Conservation (phyloP, 805 yeast genomes). For the Hanseniaspora lindneri region DNA sequence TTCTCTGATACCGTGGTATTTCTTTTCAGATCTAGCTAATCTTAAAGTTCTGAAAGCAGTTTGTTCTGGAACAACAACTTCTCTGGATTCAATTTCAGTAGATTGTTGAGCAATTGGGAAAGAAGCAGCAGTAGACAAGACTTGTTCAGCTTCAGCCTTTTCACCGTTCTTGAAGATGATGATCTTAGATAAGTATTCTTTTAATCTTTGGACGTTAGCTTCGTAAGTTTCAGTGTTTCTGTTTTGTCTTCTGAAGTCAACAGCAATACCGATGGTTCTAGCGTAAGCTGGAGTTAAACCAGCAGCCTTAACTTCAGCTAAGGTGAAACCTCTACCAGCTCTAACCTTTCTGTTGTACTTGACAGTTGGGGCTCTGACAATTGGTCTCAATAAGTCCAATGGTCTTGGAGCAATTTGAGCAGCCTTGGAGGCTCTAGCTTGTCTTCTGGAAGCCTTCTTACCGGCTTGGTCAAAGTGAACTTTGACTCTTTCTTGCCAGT, state of each 20-base stretch:
- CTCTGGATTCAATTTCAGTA: conserved; percentile 70
- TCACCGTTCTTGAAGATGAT: conserved; percentile 92
- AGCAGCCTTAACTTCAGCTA: conserved; percentile 96
- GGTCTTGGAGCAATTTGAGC: conserved; percentile 97
- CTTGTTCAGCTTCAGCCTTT: conserved; percentile 70
- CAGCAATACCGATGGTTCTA: conserved; percentile 96
- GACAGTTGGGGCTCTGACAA: conserved; percentile 97
- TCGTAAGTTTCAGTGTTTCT: conserved; percentile 91
- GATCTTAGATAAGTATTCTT: conserved; percentile 91
- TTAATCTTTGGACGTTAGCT: conserved; percentile 87
- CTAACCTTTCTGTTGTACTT: conserved; percentile 98
- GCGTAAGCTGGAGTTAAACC: conserved; percentile 90
- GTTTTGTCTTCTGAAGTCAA: conserved; percentile 99
- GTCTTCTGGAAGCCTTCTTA: conserved; percentile 94
- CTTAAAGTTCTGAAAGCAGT: conserved; percentile 92
- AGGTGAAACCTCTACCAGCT: conserved; percentile 98
- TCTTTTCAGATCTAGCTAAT: conserved; percentile 88
- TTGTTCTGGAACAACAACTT: conserved; percentile 63
- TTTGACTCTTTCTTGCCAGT: conserved; percentile 99
- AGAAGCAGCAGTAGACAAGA: conserved; percentile 56
- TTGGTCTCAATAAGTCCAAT: conserved; percentile 88
- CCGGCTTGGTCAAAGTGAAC: conserved; percentile 99
- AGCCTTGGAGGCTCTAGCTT: conserved; percentile 85
- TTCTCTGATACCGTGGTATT: conserved; percentile 88
- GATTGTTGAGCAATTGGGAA: conserved; percentile 86